Percentiles rank a stretch among this genome's conserved stretches.
phyloP scores from a whole-genome alignment of 495 filamentous ascomycete species.

The Xylaria sp. region DNA sequence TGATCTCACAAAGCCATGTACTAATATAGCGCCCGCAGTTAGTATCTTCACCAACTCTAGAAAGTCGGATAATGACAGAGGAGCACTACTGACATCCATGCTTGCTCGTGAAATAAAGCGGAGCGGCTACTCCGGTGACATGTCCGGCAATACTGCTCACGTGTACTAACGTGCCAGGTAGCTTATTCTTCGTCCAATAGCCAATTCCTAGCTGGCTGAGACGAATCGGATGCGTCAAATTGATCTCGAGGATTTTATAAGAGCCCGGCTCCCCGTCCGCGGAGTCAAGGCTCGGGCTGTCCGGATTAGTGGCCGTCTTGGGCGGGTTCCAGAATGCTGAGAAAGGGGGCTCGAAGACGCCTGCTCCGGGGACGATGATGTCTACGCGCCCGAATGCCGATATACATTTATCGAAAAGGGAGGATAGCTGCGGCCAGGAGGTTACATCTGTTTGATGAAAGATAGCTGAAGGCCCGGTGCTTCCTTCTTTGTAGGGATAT shows the following conservation, averaged over 20 bases:
- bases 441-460: constrained; percentile 70
- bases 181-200: constrained; percentile 52
- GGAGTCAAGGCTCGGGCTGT: constrained; percentile 41
- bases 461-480: constrained; percentile 47
- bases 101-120: constrained; percentile 69
- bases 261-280: constrained; percentile 43
- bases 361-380: constrained; percentile 74
- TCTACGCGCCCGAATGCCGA: constrained; percentile 65
- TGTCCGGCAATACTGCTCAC: constrained; percentile 70
- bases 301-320: constrained; percentile 54
- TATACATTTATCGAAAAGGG: constrained; percentile 62
- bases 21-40: not conserved
- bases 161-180: constrained; percentile 56
- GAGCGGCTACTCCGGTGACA: constrained; percentile 48
- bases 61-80: not conserved
- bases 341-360: constrained; percentile 71
- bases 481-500: constrained; percentile 46
- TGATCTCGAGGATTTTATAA: constrained; percentile 69
- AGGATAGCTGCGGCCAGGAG: constrained; percentile 64
- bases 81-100: constrained; percentile 46
- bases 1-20: constrained; percentile 64
- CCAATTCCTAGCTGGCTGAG: constrained; percentile 69
- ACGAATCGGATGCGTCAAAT: constrained; percentile 73
- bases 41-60: not conserved
- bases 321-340: constrained; percentile 74